A percentile compares a stretch with the other conserved stretches of the same genome.
These are phyloP conservation scores for Thelonectria discophora DNA, from an alignment of 2,329 filamentous ascomycete genomes.

Conservation along the genomic window DNA sequence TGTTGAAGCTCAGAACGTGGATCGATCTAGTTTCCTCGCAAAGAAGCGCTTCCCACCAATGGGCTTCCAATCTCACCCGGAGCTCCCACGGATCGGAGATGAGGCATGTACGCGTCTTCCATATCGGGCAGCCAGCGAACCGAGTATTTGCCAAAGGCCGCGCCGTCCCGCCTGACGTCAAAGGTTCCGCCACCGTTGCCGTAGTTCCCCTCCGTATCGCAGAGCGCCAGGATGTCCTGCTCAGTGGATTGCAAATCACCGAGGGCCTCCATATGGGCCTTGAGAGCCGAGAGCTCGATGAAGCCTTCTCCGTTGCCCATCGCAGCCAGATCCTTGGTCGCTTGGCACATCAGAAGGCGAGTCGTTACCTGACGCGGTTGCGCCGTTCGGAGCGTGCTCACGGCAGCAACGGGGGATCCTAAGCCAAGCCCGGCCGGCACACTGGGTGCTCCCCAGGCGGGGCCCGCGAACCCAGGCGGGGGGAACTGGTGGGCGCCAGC, in stretches of 20 bases:
- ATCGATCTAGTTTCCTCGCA: constrained; percentile 48
- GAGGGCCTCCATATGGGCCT: constrained; percentile 71
- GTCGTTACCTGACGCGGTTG: constrained; percentile 74
- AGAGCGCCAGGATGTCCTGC: constrained; percentile 81
- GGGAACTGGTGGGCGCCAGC: constrained; percentile 50
- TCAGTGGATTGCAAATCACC: constrained; percentile 52
- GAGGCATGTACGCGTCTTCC: constrained; percentile 51
- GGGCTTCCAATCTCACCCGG: constrained; percentile 78
- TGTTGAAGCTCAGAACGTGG: constrained; percentile 23
- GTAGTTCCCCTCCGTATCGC: constrained; percentile 87
- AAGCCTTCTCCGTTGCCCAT: constrained; percentile 66
- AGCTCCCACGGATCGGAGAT: constrained; percentile 59
- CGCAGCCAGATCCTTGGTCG: constrained; percentile 71
- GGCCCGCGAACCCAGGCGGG: constrained; percentile 57
- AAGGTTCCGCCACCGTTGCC: constrained; percentile 94
- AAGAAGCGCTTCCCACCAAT: constrained; percentile 55
- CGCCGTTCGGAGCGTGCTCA: constrained; percentile 47
- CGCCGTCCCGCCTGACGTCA: constrained; percentile 66
- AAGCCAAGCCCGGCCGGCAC: constrained; percentile 48
- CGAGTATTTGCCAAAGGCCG: constrained; percentile 47
- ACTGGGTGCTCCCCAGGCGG: constrained; percentile 50
- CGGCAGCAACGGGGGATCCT: constrained; percentile 43
- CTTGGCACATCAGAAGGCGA: constrained; percentile 78
- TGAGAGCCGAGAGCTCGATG: constrained; percentile 73
- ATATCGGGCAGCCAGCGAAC: constrained; percentile 67